These are phyloP conservation scores for Pythium phragmitis DNA, from an alignment of 352 stramenopile genomes.

Conservation along the genomic window DNA sequence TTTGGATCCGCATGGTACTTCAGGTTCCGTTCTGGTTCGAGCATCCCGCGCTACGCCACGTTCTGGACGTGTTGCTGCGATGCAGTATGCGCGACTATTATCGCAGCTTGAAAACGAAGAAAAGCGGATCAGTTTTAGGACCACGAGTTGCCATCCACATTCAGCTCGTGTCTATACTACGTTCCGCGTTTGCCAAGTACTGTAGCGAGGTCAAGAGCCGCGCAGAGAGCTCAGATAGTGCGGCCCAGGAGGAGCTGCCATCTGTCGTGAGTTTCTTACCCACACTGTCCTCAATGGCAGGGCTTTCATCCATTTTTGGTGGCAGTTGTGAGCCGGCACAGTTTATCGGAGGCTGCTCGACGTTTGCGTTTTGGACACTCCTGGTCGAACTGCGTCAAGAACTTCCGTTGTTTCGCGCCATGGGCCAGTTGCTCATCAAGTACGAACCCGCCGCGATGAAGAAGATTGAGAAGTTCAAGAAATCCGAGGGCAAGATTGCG, in stretches of 20 bases:
- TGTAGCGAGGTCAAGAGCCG: slow-evolving; percentile 19
- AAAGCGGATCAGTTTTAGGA: slow-evolving; percentile 3
- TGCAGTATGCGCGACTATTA: slow-evolving; percentile 59
- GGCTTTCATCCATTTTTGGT: slow-evolving; percentile 69
- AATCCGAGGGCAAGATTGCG: slow-evolving; percentile 52
- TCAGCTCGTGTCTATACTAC: slow-evolving; percentile 22
- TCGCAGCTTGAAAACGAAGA: slow-evolving; percentile 10
- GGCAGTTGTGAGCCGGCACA: slow-evolving; percentile 55
- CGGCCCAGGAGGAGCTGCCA: slow-evolving; percentile 28
- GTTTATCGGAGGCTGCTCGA: slow-evolving; percentile 64
- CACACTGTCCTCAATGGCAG: slow-evolving; percentile 34
- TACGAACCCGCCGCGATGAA: slow-evolving; percentile 77
- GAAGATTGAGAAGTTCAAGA: slow-evolving; percentile 79
- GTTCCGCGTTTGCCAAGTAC: slow-evolving; percentile 14
- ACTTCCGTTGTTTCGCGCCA: slow-evolving; percentile 56
- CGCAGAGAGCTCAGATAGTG: slow-evolving; percentile 26
- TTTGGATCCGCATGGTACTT: slow-evolving; percentile 64
- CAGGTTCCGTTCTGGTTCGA: slow-evolving; percentile 83
- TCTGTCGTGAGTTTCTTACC: slow-evolving; percentile 71
- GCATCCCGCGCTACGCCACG: slow-evolving; percentile 60
- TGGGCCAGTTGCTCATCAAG: slow-evolving; percentile 72
- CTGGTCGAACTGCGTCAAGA: slow-evolving; percentile 80
- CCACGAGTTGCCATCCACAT: slow-evolving; percentile 20
- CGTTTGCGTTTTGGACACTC: slow-evolving; percentile 64
- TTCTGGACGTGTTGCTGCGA: slow-evolving; percentile 64